Evolutionary conservation across 2,329 filamentous ascomycete genomes (phyloP), one percentile per base, ranked within the genome.

Genomic region (Alternaria postmessia): DNA sequence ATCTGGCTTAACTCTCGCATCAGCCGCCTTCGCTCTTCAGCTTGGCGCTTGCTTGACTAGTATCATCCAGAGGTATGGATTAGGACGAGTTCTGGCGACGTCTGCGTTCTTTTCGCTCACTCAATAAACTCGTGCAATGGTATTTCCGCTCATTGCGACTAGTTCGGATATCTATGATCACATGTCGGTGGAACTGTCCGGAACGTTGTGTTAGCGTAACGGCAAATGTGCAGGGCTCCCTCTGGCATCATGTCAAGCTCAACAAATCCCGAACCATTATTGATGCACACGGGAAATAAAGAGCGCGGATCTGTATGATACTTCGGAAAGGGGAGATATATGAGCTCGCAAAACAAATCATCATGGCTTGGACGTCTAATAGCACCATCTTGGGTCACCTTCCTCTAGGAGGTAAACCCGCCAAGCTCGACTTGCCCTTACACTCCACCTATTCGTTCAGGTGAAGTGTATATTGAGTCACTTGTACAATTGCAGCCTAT

Each of bases 151-250:
- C 11, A 26, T 38, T 22, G 32, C 32, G 20, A 49, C 30, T 36
- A 49, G 46, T 32, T 18, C 11, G 22, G 32, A 38, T 9, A 49
- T 49, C 46, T 49, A 42, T 42, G 39, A 42, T 42, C 14, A 9
- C 20, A 49, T 38, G 32, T 49, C 16, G 32, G 32, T 49, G 30
- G 20, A 36, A 49, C 18, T 24, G 46, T 36, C 46, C 46, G 46
- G 30, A 16, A 36, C 46, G 46, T 49, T 49, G 20, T 38, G 11
- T 36, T 49, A 49, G 46, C 46, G 46, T 49, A 49, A 49, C 46
- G 46, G 46, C 18, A 49, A 49, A 36, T 36, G 46, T 49, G 30
- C 32, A 49, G 20, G 46, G 32, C 30, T 26, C 30, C 14, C 8
- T 49, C 46, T 38, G 46, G 32, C 46, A 34, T 49, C 32, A 49